phyloP scores from a whole-genome alignment of 495 filamentous ascomycete species.

The Chlorociboria aeruginascens region DNA sequence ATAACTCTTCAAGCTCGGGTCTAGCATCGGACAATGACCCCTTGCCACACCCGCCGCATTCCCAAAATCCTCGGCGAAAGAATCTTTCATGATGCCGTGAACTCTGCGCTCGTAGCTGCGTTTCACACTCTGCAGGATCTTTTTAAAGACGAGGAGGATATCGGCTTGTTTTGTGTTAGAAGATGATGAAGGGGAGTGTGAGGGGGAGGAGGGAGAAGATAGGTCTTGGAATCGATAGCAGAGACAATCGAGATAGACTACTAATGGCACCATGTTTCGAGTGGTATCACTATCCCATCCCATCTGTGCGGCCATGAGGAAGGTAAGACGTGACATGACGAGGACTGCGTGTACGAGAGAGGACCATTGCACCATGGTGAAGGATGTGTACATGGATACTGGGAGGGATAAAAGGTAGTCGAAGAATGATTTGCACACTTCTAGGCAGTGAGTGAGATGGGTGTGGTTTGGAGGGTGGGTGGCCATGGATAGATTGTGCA shows the following conservation, averaged over 20 bases:
- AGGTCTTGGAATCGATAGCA: conserved; percentile 12
- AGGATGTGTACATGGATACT: conserved; percentile 5
- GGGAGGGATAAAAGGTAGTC: conserved; percentile 19
- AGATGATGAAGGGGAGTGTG: background rate
- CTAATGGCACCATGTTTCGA: conserved; percentile 6
- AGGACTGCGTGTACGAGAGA: conserved; percentile 22
- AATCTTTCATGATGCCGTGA: conserved; percentile 2
- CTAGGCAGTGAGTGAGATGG: conserved; percentile 21
- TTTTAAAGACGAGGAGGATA: conserved; percentile 8
- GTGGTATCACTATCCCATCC: conserved; percentile 13
- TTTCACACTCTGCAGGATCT: conserved; percentile 12
- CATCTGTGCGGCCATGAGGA: conserved; percentile 19
- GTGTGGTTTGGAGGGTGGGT: conserved; percentile 12
- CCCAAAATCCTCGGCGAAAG: background rate
- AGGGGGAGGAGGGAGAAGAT: conserved; percentile 1
- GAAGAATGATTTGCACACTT: conserved; percentile 23
- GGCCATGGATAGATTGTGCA: conserved; percentile 8
- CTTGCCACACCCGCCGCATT: conserved; percentile 3
- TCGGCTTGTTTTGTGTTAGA: conserved; percentile 4
- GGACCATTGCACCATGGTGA: conserved; percentile 20
- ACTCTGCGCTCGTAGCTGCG: conserved; percentile 12
- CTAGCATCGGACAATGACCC: conserved; percentile 14
- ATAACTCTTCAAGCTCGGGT: conserved; percentile 3
- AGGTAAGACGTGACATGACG: conserved; percentile 22
- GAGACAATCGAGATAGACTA: conserved; percentile 16